Evolutionary conservation across 768 basidiomycete species (phyloP), one percentile per base, ranked within the genome.

Genomic region (Leccinellum albellum): DNA sequence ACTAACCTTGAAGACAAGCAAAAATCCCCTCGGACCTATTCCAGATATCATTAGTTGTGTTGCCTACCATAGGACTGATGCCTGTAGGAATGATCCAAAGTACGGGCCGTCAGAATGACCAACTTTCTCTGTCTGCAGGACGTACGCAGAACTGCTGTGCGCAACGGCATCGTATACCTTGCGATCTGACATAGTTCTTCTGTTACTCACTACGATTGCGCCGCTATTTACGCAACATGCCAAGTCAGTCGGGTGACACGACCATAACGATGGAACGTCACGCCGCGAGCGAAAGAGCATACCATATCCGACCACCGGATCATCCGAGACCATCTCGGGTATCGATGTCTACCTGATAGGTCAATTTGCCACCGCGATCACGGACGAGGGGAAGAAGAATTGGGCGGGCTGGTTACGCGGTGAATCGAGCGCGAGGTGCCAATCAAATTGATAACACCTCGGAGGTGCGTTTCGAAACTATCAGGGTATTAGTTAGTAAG

Each of bases 41-140:
- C 81, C 80, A 82, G 5, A 80, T 75, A 7, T 79, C 81, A 44
- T 75, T 73, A 40, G 45, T 55, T 23, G 79, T 75, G 57, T 83
- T 81, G 1, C 82, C 82, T 3, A 79, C 81, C 71, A 83, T 76
- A 59, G 83, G 82, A 4, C 82, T 81, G n/a, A 83, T 80, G 14
- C 82, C 68, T 56, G 80, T 56, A 33, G 52, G 28, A 4, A 5
- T 13, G 12, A 20, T 37, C 3, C 35, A 37, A 37, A n/a, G 13
- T 10, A 20, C 55, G 44, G 3, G 2, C 14, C 23, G 17, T 65
- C 28, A 65, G 33, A 23, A 4, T 0, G 37, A 4, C 26, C 10
- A 28, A 37, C 3, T 23, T 10, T 50, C 35, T 4, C 26, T 28
- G 8, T 24, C n/a, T 13, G 1, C 17, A 15, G 10, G 54, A 57